Evolutionary conservation across 805 yeast genomes (phyloP), one percentile per base, ranked within the genome.

Genomic region (Wickerhamiella hasegawae): DNA sequence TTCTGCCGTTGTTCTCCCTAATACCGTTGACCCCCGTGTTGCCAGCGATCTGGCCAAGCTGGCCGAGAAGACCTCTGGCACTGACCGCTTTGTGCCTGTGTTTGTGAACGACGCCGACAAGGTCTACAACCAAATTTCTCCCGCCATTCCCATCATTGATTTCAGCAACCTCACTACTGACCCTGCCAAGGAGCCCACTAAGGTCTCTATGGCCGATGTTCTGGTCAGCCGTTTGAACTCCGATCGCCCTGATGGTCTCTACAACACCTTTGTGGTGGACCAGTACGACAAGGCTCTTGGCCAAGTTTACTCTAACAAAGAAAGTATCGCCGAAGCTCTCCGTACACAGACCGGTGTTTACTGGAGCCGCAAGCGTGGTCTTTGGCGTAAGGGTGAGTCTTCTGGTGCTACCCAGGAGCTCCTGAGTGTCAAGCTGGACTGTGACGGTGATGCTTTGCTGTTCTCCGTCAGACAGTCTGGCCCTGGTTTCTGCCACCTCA

Each of bases 301-400:
- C 4, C 66, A 87, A 20, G 96, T 87, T 8, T 90, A 84, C 60
- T 87, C 97, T 0, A 82, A 94, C 0, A 58, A 58, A 28, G 84
- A 78, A 46, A 81, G 94, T 23, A 73, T 90, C 48, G 59, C 68
- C 30, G 85, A 79, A 48, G 90, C 97, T 10, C 69, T 90, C 45
- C 71, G 71, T 40, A 76, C 81, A 17, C 68, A 71, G 33, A 73
- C 81, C 8, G 98, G 98, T 39, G 94, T 90, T 2, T 90, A 90
- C 58, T 95, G 79, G 57, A 82, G 95, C 6, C 76, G 98, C 48
- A 63, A 68, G 37, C 74, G 82, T 41, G 97, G 93, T 30, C 66
- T 90, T 40, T 90, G 98, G 98, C 79, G 76, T 55, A 90, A 90
- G 57, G 98, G 98, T 21, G 77, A 78, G 37, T 81, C 95, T 2